Base-by-base conservation (phyloP, 106 monocot species). In the Dendrobium officinale region DNA sequence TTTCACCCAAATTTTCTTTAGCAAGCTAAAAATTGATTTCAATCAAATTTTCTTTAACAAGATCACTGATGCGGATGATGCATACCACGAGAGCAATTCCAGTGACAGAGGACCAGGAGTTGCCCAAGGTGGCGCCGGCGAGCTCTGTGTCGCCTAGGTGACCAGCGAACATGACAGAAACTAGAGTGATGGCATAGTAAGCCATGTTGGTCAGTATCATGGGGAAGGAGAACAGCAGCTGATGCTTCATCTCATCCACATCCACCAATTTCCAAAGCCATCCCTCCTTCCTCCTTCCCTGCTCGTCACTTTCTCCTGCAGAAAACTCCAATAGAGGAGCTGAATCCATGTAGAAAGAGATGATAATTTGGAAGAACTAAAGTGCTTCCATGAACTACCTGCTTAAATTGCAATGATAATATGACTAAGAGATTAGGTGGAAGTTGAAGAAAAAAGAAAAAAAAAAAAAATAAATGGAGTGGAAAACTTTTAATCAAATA, bases 121-220 rank as follows among this genome's bases (percentile, higher is more conserved):
- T 95, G 72, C 84, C 92, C 41, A 95, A 92, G 13, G 92, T 92
- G 33, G 95, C 77, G 9, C 92, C 90, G 76, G 92, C 95, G 64
- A 95, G 90, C 84, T 95, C 90, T 17, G 84, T 42, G 55, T 90
- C 84, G 42, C 92, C 95, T 56, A 95, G 89, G 43, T 92, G 92
- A 64, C 95, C 95, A 66, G 90, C 92, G 82, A 92, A 88, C 95
- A 92, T 92, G 58, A 92, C 88, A 18, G 95, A 89, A 48, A 95
- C 55, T 42, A 95, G 84, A 11, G 87, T 75, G 83, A 90, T 80
- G 24, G 67, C 80, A 73, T 95, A 92, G 80, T 90, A 90, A 0
- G 95, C 80, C 77, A 92, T 72, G 86, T 83, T 92, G 17, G 90
- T 89, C 15, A 92, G 1, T 6, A 95, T 83, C 95, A 95, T 95